phyloP scores from a whole-genome alignment of 2,329 filamentous ascomycete genomes.

The Hymenoscyphus linearis region DNA sequence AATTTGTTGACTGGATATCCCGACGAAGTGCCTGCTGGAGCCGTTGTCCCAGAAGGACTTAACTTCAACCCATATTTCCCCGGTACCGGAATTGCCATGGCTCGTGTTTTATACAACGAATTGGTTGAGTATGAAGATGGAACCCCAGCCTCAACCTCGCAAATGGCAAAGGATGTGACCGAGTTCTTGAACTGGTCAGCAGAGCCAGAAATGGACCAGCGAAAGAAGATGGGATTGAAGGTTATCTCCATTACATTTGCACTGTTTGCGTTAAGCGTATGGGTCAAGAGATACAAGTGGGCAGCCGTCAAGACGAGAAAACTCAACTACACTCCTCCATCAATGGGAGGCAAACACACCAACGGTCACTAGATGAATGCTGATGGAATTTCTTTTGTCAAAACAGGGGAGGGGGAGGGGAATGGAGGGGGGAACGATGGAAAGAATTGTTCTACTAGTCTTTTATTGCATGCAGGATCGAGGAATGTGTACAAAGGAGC shows the following conservation, averaged over 20 bases:
- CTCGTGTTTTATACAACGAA: constrained; percentile 94
- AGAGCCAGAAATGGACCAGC: constrained; percentile 98
- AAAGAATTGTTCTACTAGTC: constrained; percentile 33
- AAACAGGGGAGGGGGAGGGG: constrained; percentile 11
- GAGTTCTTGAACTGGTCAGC: constrained; percentile 99
- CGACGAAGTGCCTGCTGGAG: constrained; percentile 89
- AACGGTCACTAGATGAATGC: constrained; percentile 23
- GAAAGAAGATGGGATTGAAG: constrained; percentile 99
- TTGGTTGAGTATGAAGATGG: constrained; percentile 97
- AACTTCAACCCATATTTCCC: constrained; percentile 99
- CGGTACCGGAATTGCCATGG: constrained; percentile 98
- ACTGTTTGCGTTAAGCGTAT: constrained; percentile 83
- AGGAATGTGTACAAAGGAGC: constrained; percentile 12
- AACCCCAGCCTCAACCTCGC: constrained; percentile 88
- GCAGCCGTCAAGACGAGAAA: constrained; percentile 91
- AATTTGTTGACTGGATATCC: constrained; percentile 94
- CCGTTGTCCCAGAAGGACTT: constrained; percentile 76
- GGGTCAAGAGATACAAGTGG: constrained; percentile 99
- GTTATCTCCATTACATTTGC: constrained; percentile 74
- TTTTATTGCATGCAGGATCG: constrained; percentile 19
- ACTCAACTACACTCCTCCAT: constrained; percentile 79
- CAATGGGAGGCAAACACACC: constrained; percentile 15
- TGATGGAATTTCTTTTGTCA: constrained; percentile 21
- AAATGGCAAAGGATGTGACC: constrained; percentile 99
- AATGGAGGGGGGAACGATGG: no score